These are phyloP conservation scores for Hericium erinaceus DNA, from an alignment of 768 basidiomycete genomes.

Conservation along the genomic window DNA sequence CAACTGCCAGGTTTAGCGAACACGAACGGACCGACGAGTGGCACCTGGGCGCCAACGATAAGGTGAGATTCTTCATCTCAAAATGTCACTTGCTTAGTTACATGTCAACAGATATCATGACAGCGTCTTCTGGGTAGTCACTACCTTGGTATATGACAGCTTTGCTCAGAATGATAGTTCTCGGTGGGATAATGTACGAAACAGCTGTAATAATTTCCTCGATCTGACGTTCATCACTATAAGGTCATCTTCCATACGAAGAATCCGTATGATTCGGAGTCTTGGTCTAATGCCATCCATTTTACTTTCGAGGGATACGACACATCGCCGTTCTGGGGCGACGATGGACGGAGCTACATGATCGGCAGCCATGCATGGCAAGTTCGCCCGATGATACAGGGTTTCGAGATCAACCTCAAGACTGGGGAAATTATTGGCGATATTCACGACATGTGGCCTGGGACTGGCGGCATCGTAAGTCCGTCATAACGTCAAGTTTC, in stretches of 20 bases:
- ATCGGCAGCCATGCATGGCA: constrained; percentile 18
- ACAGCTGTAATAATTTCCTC: neutral
- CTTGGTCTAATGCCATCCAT: constrained; percentile 25
- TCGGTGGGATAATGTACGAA: constrained; percentile 16
- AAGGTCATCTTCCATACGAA: constrained; percentile 11
- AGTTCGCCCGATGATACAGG: constrained; percentile 19
- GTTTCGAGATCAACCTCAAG: constrained; percentile 16
- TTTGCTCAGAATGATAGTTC: constrained; percentile 7
- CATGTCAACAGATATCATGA: constrained; percentile 5
- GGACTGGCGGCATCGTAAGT: constrained; percentile 12
- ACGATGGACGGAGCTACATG: constrained; percentile 23
- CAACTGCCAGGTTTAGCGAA: constrained; percentile 14
- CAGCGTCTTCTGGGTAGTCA: constrained; percentile 14
- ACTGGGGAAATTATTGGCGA: constrained; percentile 14
- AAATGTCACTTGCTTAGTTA: neutral
- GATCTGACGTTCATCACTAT: too few relatives aligned
- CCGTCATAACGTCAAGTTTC: neutral
- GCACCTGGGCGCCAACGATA: constrained; percentile 14
- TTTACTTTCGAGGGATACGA: constrained; percentile 27
- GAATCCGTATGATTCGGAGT: constrained; percentile 9
- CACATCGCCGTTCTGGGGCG: constrained; percentile 25
- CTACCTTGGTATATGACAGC: constrained; percentile 14
- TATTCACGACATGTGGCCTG: constrained; percentile 11
- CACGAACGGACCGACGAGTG: constrained; percentile 13
- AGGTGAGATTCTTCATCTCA: neutral